phyloP scores from a whole-genome alignment of 1,284 basidiomycete genomes.

The Golubevia pallescens region DNA sequence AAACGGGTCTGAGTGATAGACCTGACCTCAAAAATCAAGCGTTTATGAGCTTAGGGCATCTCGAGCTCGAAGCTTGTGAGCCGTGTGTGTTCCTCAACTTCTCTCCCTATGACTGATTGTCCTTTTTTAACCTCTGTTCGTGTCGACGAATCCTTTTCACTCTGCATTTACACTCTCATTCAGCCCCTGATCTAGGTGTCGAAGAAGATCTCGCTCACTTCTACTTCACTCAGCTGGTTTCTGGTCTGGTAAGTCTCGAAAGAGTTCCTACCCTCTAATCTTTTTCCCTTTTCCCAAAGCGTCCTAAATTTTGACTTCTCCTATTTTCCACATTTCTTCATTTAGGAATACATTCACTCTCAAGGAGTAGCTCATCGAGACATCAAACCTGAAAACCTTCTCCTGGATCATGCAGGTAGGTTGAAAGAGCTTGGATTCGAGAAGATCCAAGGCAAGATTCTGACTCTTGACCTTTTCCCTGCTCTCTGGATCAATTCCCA shows the following conservation, averaged over 20 bases:
- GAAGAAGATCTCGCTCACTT: slow-evolving; percentile 86
- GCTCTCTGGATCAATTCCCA: background rate
- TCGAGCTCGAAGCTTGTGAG: no score
- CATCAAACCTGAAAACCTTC: slow-evolving; percentile 67
- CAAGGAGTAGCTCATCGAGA: slow-evolving; percentile 70
- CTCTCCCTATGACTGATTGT: no score
- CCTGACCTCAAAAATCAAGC: no score
- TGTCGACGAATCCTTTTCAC: no score
- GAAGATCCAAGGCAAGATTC: no score
- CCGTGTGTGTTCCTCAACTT: no score
- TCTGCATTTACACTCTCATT: background rate
- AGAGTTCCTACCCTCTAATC: slow-evolving; percentile 27
- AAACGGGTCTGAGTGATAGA: no score
- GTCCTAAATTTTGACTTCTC: background rate
- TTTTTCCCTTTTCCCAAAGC: background rate
- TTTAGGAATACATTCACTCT: slow-evolving; percentile 54
- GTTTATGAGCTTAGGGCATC: no score
- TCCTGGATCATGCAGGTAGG: slow-evolving; percentile 34
- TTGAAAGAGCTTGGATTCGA: slow-evolving; percentile 62
- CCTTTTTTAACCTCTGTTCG: no score
- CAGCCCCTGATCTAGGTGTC: slow-evolving; percentile 80
- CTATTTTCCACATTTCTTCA: background rate
- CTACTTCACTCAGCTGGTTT: slow-evolving; percentile 87
- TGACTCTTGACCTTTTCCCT: background rate
- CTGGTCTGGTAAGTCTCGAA: slow-evolving; percentile 73